phyloP scores from a whole-genome alignment of 169 alveolate species.

The Cryptosporidium tyzzeri region DNA sequence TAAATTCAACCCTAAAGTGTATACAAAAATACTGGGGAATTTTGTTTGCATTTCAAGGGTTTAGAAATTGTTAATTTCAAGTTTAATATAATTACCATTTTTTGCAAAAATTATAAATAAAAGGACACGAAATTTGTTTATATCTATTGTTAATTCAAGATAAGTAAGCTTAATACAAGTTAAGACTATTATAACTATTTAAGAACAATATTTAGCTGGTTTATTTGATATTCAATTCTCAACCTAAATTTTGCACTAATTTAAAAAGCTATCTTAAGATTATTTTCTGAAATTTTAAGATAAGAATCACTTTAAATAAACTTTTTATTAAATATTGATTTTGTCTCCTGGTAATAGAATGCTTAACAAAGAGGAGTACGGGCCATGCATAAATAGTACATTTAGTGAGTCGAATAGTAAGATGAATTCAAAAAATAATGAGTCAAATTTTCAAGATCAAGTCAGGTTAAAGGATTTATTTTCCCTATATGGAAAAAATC shows the following conservation, averaged over 20 bases:
- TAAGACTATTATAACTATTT: background rate
- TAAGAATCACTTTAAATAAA: background rate
- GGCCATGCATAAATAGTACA: conserved; percentile 12
- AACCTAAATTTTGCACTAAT: background rate
- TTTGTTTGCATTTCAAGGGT: conserved; percentile 36
- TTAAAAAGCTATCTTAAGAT: background rate
- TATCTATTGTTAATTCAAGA: conserved; percentile 7
- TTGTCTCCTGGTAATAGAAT: background rate
- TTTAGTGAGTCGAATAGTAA: background rate
- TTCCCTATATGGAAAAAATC: conserved; percentile 42
- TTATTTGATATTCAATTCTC: background rate
- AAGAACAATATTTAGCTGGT: background rate
- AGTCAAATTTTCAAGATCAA: background rate
- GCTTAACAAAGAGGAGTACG: conserved; percentile 1
- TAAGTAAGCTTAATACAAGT: conserved; percentile 1
- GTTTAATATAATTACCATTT: background rate
- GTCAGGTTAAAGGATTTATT: conserved; percentile 10
- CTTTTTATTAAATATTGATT: background rate
- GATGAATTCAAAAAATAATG: background rate
- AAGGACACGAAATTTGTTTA: background rate
- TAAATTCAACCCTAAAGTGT: background rate
- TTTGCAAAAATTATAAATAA: background rate
- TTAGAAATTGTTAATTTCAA: background rate
- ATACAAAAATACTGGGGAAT: conserved; percentile 49
- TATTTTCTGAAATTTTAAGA: background rate